A percentile compares a stretch with the other conserved stretches of the same genome.
phyloP scores from a whole-genome alignment of 2,329 filamentous ascomycete species.

The Cladosporium sp. region DNA sequence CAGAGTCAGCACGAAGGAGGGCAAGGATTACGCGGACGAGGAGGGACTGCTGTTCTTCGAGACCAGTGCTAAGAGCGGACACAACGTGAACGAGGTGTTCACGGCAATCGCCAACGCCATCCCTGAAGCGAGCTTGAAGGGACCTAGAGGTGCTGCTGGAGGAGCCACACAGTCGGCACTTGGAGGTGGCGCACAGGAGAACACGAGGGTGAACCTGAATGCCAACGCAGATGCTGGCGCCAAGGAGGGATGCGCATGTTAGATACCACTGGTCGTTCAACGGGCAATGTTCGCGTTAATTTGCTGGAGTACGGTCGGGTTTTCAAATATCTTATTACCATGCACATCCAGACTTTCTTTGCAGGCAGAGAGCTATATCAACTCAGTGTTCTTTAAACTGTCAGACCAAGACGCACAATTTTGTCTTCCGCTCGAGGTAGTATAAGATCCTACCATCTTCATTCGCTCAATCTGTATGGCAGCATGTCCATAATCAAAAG shows the following conservation, averaged over 20 bases:
- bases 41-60: conserved; percentile 94
- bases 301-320: background rate
- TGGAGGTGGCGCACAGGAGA: conserved; percentile 52
- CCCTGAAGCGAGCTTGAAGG: conserved; percentile 93
- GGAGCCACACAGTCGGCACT: conserved; percentile 54
- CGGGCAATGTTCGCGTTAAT: background rate
- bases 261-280: conserved; percentile 3
- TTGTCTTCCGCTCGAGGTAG: too few species aligned
- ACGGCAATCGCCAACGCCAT: conserved; percentile 98
- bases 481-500: too few species aligned
- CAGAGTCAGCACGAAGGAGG: conserved; percentile 87
- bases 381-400: too few species aligned
- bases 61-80: conserved; percentile 93
- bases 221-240: conserved; percentile 59
- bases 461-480: too few species aligned
- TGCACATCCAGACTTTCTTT: background rate
- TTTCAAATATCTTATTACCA: background rate
- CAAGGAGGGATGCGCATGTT: conserved; percentile 92
- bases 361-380: background rate
- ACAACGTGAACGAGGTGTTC: conserved; percentile 93
- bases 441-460: too few species aligned
- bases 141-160: conserved; percentile 61
- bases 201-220: conserved; percentile 75
- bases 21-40: conserved; percentile 89
- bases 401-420: too few species aligned